phyloP scores from a whole-genome alignment of 2,329 filamentous ascomycete species.

The Ceratocystiopsis sp. region DNA sequence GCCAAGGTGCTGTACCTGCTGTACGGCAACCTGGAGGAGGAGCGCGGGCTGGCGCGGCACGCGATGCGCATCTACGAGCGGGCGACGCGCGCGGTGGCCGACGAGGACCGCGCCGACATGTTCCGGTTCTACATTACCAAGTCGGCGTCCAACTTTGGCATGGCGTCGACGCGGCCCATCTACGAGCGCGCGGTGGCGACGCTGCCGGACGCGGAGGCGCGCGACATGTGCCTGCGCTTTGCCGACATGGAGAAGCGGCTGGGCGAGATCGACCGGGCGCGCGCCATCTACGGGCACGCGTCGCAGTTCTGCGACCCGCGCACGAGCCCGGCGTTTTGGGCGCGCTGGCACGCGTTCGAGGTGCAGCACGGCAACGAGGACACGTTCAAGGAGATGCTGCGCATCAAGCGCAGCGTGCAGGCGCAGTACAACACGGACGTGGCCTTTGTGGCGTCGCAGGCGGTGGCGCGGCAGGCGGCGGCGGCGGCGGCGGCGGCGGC shows the following conservation, averaged over 20 bases:
- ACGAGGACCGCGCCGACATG: constrained; percentile 92
- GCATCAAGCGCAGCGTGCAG: constrained; percentile 92
- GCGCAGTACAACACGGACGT: constrained; percentile 98
- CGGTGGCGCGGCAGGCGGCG: constrained; percentile 63
- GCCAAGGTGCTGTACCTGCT: constrained; percentile 93
- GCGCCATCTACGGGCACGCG: constrained; percentile 90
- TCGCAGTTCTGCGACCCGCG: constrained; percentile 95
- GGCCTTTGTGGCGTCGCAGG: constrained; percentile 94
- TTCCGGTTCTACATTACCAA: constrained; percentile 92
- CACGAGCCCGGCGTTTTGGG: constrained; percentile 81
- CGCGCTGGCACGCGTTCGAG: constrained; percentile 93
- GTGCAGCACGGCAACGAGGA: constrained; percentile 97
- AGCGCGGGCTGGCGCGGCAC: constrained; percentile 81
- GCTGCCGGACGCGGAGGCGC: constrained; percentile 82
- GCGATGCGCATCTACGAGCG: constrained; percentile 99
- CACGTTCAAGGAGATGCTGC: constrained; percentile 97
- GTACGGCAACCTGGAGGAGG: constrained; percentile 96
- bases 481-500: constrained; percentile 20
- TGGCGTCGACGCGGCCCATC: constrained; percentile 85
- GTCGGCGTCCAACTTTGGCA: constrained; percentile 90
- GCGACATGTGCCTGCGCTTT: constrained; percentile 97
- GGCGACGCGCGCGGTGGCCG: constrained; percentile 81
- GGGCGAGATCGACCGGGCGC: constrained; percentile 63
- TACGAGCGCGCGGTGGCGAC: constrained; percentile 92
- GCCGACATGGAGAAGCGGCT: constrained; percentile 46